Evolutionary conservation across 2,329 filamentous ascomycete genomes (phyloP), one percentile per base, ranked within the genome.

Genomic region (Clarireedia hainanense): DNA sequence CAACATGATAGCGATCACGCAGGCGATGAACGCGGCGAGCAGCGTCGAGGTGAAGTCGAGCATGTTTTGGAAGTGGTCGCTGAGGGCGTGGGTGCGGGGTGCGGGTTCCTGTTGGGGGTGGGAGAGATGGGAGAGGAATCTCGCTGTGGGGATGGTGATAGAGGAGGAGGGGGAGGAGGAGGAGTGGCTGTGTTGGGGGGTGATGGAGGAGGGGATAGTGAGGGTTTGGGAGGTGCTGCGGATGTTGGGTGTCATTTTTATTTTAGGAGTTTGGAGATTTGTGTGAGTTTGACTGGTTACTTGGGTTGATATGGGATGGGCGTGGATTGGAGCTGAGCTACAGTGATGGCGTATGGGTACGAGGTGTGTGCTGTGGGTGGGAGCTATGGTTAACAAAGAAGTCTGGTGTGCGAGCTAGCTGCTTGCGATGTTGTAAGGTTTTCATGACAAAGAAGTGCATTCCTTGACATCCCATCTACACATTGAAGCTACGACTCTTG

Each of bases 1-100:
- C 20, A 54, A 23, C n/a, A 54, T 24, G 10, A 54, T n/a, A 4
- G 45, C 39, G 4, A 48, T 12, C 12, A 40, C 6, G 6, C 15
- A 14, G 6, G 46, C 45, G 3, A 48, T 40, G 24, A 54, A 54
- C 2, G 30, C 23, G 4, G 43, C 51, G 3, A 54, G 30, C 6
- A 54, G 51, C 1, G 51, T 54, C 3, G 51, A 54, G n/a, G 45
- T 54, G 12, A 54, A 30, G n/a, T 54, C 51, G 30, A 54, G 45
- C 7, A 47, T 20, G n/a, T 54, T 40, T 48, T 54, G 51, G 34
- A 54, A 24, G 14, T 48, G 51, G n/a, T 37, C 5, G 24, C 45
- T 54, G 5, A 7, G 15, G 5, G 9, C 17, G 1, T 14, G 3
- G 3, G 3, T 17, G 20, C 20, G 24, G 30, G 15, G 26, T 27